Percentiles rank a stretch among this genome's conserved stretches.
phyloP scores from a whole-genome alignment of 352 stramenopile genomes.

The Stephanocyclus meneghinianus region DNA sequence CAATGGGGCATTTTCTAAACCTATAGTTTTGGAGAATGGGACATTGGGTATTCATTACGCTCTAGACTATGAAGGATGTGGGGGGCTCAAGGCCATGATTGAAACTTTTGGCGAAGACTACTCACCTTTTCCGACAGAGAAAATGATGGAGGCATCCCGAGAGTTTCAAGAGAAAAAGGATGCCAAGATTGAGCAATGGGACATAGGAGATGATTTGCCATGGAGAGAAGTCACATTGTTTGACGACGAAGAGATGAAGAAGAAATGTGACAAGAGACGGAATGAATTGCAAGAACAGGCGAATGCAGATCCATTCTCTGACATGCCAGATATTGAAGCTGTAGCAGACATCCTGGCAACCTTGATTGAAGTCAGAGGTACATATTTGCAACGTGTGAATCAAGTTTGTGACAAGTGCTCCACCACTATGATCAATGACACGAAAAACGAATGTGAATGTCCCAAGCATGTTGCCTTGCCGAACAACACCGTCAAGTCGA shows the following conservation, averaged over 20 bases:
- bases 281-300: background rate
- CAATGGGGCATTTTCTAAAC: constrained; percentile 34
- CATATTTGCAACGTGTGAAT: background rate
- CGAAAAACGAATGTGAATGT: background rate
- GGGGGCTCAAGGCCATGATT: constrained; percentile 51
- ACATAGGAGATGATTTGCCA: constrained; percentile 54
- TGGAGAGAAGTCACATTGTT: constrained; percentile 33
- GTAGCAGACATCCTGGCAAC: constrained; percentile 14
- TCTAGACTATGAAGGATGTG: constrained; percentile 51
- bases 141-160: constrained; percentile 34
- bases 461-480: background rate
- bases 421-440: background rate
- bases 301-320: background rate
- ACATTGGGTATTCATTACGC: constrained; percentile 49
- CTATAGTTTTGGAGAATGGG: constrained; percentile 45
- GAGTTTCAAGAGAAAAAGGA: constrained; percentile 19
- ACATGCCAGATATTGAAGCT: constrained; percentile 13
- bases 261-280: background rate
- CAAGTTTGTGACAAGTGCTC: background rate
- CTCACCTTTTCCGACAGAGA: constrained; percentile 35
- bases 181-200: constrained; percentile 32
- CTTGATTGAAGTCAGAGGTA: constrained; percentile 1
- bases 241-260: background rate
- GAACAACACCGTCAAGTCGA: background rate
- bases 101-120: constrained; percentile 49